Percentiles rank a stretch among this genome's conserved stretches.
phyloP scores from a whole-genome alignment of 164 flowering plant genomes.

The Piper betle region DNA sequence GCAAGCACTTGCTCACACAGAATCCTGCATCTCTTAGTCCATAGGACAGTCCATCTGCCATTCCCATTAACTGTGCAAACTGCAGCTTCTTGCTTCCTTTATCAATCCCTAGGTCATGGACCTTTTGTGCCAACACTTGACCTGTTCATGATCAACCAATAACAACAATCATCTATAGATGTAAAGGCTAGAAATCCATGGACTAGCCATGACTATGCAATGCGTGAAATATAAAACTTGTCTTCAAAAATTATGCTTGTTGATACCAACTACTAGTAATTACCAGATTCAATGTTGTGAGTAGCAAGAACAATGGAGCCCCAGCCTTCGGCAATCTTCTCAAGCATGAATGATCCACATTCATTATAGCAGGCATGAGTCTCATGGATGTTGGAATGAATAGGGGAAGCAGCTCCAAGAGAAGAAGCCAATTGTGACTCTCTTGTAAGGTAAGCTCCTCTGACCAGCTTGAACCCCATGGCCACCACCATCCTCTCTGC shows the following conservation, averaged over 20 bases:
- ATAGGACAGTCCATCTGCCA: slow-evolving; percentile 75
- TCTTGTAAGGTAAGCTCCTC: slow-evolving; percentile 82
- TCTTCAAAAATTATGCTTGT: not conserved
- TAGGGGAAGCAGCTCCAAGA: slow-evolving; percentile 54
- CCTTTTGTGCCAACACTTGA: slow-evolving; percentile 46
- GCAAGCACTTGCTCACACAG: slow-evolving; percentile 79
- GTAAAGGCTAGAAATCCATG: too few species aligned
- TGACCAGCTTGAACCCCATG: slow-evolving; percentile 68
- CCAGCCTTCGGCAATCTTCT: slow-evolving; percentile 37
- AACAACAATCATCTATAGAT: not conserved
- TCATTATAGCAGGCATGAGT: slow-evolving; percentile 68
- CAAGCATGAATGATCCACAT: slow-evolving; percentile 58
- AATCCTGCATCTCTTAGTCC: slow-evolving; percentile 76
- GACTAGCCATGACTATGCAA: too few species aligned
- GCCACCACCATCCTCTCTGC: slow-evolving; percentile 58
- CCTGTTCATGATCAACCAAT: slow-evolving; percentile 21
- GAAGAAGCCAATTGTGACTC: slow-evolving; percentile 48
- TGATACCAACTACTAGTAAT: not conserved
- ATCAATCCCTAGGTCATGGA: slow-evolving; percentile 46
- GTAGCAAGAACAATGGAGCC: slow-evolving; percentile 68
- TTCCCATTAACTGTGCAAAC: slow-evolving; percentile 91
- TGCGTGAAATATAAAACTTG: not conserved
- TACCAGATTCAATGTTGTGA: slow-evolving; percentile 86
- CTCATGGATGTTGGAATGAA: slow-evolving; percentile 49
- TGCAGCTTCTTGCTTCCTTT: slow-evolving; percentile 45